Evolutionary conservation across 2,329 filamentous ascomycete genomes (phyloP), one percentile per base, ranked within the genome.

Genomic region (Claviceps maximensis): DNA sequence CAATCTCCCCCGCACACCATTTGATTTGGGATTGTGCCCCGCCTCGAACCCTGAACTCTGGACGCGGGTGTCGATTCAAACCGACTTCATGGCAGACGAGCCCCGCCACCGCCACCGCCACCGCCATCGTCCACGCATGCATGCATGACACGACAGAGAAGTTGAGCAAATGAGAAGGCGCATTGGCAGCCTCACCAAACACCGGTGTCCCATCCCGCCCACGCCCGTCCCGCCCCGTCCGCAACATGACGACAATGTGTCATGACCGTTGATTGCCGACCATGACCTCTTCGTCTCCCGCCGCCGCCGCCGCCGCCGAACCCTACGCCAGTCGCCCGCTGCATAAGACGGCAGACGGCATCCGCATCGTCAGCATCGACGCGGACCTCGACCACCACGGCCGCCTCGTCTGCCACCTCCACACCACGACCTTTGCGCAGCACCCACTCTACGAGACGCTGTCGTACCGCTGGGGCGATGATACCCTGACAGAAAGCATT

Each of bases 391-490:
- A 40, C 52, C 5, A 10, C 2, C 49, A 52, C 27, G 54, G 52
- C 27, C 49, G 49, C 33, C 23, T 56, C 19, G 25, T 36, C 5
- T 56, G 54, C 27, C 49, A 47, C 19, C 25, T 56, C 21, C 49
- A 45, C 4, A 52, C 41, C n/a, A 50, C 46, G 6, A 56, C 55
- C 2, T 57, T 57, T 31, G 54, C 49, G 2, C 41, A 47, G 38
- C 54, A 47, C 7, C 56, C 56, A 15, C 48, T 15, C 19, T 60
- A 56, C 46, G 58, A 59, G 29, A 57, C 57, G 3, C 51, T 60
- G 1, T 59, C 57, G 3, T 60, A 60, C 51, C 52, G 54, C 12
- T 60, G 58, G 58, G 57, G 58, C 19, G 56, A 59, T 36, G 52
- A 55, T 15, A 27, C 50, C 2, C 13, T 31, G 23, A 52, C 40